Evolutionary conservation across 305 asterid genomes (phyloP), one percentile per base, ranked within the genome.

Genomic region (Rubia tinctorum): DNA sequence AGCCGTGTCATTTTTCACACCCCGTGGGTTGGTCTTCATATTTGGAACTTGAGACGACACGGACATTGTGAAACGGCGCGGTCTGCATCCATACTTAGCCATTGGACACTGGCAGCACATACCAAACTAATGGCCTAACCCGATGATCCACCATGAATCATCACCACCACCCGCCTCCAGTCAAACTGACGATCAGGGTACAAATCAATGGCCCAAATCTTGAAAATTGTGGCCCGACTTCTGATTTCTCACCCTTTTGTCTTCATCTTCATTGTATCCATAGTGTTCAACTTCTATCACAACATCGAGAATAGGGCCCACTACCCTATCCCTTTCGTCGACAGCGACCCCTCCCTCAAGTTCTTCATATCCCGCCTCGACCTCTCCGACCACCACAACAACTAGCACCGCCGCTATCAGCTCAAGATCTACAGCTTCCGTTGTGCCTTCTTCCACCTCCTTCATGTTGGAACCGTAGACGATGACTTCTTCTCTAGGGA

Each of bases 231-330:
- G 27, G 72, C 88, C 49, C 80, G 81, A 17, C 43, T 87, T 37
- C 77, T 89, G 85, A 70, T 60, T 73, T 77, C 95, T 1, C 82
- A 91, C 68, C 80, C 86, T 70, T 63, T 86, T 62, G 85, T 87
- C 42, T 87, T 91, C 88, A 59, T 93, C 79, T 82, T 91, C 85
- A 85, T 93, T 81, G 76, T 93, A 8, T 75, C 87, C 18, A 83
- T 93, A 75, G 80, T 93, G 75, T 82, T 93, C 84, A 83, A 93
- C 75, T 91, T 93, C 83, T 97, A 87, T 77, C 88, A 90, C 81
- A 93, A 89, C 79, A 92, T 88, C 40, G 90, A 86, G 78, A 82
- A 82, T 84, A 90, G 89, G 30, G 84, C 96, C 75, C 86, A 82
- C 80, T 90, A 87, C 75, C 92, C 91, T 81, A 81, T 92, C 72